These are phyloP conservation scores for Quercus dentata DNA, from an alignment of 306 rosid genomes.

Conservation along the genomic window DNA sequence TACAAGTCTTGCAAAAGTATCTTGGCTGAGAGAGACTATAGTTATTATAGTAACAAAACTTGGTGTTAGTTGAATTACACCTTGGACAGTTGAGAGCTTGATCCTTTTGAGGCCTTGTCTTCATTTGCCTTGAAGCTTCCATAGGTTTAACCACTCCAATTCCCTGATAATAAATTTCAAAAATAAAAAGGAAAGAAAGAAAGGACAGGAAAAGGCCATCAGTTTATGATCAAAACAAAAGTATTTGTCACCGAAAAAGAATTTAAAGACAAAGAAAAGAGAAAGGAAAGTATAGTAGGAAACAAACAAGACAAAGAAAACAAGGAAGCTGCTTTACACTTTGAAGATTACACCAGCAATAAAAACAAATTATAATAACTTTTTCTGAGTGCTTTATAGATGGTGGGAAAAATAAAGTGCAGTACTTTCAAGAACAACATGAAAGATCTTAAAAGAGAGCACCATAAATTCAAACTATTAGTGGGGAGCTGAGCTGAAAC, in stretches of 20 bases:
- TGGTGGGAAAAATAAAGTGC: slow-evolving; percentile 26
- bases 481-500: slow-evolving; percentile 42
- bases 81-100: slow-evolving; percentile 92
- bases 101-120: slow-evolving; percentile 72
- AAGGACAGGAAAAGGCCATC: slow-evolving; percentile 22
- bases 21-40: slow-evolving; percentile 96
- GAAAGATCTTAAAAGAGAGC: slow-evolving; percentile 42
- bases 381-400: slow-evolving; percentile 48
- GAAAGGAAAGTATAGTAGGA: slow-evolving; percentile 31
- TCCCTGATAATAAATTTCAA: slow-evolving; percentile 32
- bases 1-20: slow-evolving; percentile 89
- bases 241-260: slow-evolving; percentile 26
- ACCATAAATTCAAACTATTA: slow-evolving; percentile 40
- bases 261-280: slow-evolving; percentile 11
- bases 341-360: slow-evolving; percentile 42
- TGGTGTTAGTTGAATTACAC: slow-evolving; percentile 94
- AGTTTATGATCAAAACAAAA: slow-evolving; percentile 13
- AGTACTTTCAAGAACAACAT: slow-evolving; percentile 44
- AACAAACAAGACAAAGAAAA: slow-evolving; percentile 38
- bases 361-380: slow-evolving; percentile 36
- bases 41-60: slow-evolving; percentile 95
- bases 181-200: neutral
- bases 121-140: slow-evolving; percentile 74
- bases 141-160: slow-evolving; percentile 46
- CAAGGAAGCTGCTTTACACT: slow-evolving; percentile 43